A percentile compares a stretch with the other conserved stretches of the same genome.
phyloP scores from a whole-genome alignment of 2,329 filamentous ascomycete genomes.

The Phialocephala subalpina region DNA sequence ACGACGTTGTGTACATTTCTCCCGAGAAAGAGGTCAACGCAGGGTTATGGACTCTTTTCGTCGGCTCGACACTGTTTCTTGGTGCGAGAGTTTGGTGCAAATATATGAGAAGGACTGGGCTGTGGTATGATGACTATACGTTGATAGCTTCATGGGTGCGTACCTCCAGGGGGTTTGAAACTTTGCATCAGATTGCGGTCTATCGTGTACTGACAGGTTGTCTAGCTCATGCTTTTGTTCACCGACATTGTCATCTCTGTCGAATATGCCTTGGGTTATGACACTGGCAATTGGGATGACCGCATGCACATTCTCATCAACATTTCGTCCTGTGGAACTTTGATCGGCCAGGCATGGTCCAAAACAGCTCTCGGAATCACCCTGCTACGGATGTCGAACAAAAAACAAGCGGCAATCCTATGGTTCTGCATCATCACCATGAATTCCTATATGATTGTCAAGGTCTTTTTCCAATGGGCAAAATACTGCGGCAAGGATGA shows the following conservation, averaged over 20 bases:
- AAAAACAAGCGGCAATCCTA: conserved; percentile 51
- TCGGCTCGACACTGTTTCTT: conserved; percentile 30
- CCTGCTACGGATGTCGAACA: conserved; percentile 51
- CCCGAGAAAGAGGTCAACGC: conserved; percentile 30
- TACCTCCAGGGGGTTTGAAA: not conserved
- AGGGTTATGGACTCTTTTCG: conserved; percentile 33
- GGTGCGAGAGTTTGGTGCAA: conserved; percentile 31
- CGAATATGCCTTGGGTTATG: conserved; percentile 58
- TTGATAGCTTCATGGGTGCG: conserved; percentile 31
- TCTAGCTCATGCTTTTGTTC: conserved; percentile 50
- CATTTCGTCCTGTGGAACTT: conserved; percentile 36
- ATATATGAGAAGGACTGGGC: conserved; percentile 22
- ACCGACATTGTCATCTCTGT: conserved; percentile 55
- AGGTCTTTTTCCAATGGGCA: conserved; percentile 58
- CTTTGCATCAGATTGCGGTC: not conserved
- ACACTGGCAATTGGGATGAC: conserved; percentile 56
- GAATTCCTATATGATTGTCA: conserved; percentile 56
- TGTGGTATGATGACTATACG: conserved; percentile 38
- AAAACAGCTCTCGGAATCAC: conserved; percentile 49
- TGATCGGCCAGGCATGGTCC: conserved; percentile 47
- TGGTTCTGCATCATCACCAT: conserved; percentile 59
- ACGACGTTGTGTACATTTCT: conserved; percentile 27
- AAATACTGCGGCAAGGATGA: conserved; percentile 51
- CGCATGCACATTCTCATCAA: conserved; percentile 62
- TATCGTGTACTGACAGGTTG: not conserved